Percentiles rank a stretch among this genome's conserved stretches.
These are phyloP conservation scores for Cucurbitaria berberidis DNA, from an alignment of 2,329 filamentous ascomycete genomes.

Conservation along the genomic window DNA sequence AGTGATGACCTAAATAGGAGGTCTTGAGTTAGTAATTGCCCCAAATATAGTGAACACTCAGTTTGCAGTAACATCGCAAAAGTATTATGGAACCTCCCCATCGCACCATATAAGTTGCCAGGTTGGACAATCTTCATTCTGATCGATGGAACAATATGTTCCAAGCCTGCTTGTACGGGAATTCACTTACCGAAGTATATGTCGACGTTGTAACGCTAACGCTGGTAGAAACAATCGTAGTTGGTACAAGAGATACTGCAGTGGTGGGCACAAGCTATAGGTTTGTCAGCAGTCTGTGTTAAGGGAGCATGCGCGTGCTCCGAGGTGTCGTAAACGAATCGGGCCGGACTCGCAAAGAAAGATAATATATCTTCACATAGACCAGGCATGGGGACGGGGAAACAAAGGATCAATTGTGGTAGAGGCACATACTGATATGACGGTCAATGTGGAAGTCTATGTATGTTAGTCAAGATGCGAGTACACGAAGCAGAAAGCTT, in stretches of 20 bases:
- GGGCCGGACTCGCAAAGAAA: too few relatives aligned
- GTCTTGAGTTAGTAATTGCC: neutral
- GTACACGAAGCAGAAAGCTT: neutral
- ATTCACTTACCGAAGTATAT: slow-evolving; percentile 11
- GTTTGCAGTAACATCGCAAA: neutral
- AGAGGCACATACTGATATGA: slow-evolving; percentile 19
- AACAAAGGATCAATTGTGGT: neutral
- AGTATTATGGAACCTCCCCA: too few relatives aligned
- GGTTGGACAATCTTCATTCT: too few relatives aligned
- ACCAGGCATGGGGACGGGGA: neutral
- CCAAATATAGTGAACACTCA: neutral
- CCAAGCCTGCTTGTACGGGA: too few relatives aligned
- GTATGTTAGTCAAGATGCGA: neutral
- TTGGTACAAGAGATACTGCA: slow-evolving; percentile 3
- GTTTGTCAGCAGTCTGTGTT: neutral
- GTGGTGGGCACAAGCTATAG: slow-evolving; percentile 16
- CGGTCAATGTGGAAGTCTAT: slow-evolving; percentile 23
- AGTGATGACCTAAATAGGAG: slow-evolving; percentile 5
- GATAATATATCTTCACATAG: neutral
- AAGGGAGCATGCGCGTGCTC: neutral
- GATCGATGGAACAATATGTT: too few relatives aligned
- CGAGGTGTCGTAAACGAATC: neutral
- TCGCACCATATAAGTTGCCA: too few relatives aligned
- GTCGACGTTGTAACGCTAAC: slow-evolving; percentile 27
- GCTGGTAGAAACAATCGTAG: slow-evolving; percentile 19